phyloP scores from a whole-genome alignment of 2,329 filamentous ascomycete species.

The Ascochyta rabiei region DNA sequence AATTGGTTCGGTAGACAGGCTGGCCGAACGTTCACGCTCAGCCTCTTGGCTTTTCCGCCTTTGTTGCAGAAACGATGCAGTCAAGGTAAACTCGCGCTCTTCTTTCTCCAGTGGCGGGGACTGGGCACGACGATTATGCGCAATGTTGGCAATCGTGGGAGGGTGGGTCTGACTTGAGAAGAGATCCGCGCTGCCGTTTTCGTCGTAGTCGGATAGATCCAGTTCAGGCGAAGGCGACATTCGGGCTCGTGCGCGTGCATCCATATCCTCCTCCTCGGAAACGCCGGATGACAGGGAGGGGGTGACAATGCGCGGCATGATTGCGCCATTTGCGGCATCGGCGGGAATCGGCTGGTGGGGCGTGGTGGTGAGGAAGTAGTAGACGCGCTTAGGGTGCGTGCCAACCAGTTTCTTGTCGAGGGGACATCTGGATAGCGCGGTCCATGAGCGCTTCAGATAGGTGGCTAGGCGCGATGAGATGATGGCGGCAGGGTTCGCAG shows the following conservation, averaged over 20 bases:
- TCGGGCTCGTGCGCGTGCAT: conserved; percentile 64
- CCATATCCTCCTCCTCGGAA: conserved; percentile 72
- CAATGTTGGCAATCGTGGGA: conserved; percentile 50
- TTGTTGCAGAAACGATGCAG: conserved; percentile 79
- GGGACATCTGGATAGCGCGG: conserved; percentile 78
- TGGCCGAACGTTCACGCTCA: conserved; percentile 49
- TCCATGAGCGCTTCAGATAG: conserved; percentile 88
- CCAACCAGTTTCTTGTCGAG: conserved; percentile 91
- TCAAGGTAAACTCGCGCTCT: conserved; percentile 96
- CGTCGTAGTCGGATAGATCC: conserved; percentile 88
- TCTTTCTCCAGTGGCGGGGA: conserved; percentile 92
- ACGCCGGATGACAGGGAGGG: conserved; percentile 82
- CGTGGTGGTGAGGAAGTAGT: conserved; percentile 93
- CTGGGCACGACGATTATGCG: conserved; percentile 72
- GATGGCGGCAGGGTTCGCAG: conserved; percentile 92
- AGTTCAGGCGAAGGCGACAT: conserved; percentile 92
- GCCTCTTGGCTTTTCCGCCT: conserved; percentile 54
- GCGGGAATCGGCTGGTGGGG: conserved; percentile 82
- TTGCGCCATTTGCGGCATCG: conserved; percentile 58
- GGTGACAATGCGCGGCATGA: conserved; percentile 70
- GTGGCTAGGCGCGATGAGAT: conserved; percentile 89
- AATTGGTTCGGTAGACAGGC: conserved; percentile 44
- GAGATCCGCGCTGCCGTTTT: conserved; percentile 61
- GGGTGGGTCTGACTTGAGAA: conserved; percentile 60
- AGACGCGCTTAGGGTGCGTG: conserved; percentile 90